Percentiles rank a stretch among this genome's conserved stretches.
Conservation (phyloP, 148 eudicot species). For the Agrostemma githago region DNA sequence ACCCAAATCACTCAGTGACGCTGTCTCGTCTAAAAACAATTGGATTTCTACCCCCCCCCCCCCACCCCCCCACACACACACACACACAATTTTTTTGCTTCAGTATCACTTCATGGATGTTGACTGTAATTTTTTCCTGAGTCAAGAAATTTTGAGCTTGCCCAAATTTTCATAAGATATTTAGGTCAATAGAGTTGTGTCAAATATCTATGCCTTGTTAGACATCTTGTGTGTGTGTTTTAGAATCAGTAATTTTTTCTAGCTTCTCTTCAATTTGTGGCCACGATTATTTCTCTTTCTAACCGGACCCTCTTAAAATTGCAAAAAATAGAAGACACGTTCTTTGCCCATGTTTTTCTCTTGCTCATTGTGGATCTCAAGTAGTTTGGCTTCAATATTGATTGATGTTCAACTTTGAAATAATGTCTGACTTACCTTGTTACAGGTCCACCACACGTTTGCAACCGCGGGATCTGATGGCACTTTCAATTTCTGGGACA, state of each 20-base stretch:
- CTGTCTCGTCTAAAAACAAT: neutral
- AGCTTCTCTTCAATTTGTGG: neutral
- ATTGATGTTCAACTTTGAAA: neutral
- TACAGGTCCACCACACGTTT: slow-evolving; percentile 80
- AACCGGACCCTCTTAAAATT: neutral
- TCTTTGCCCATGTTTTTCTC: neutral
- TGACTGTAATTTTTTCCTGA: neutral
- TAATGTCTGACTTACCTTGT: neutral
- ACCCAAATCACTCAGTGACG: neutral
- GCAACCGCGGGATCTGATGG: slow-evolving; percentile 98
- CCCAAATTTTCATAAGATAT: neutral
- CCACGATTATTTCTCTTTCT: neutral
- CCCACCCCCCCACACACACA: too few species aligned
- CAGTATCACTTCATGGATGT: neutral
- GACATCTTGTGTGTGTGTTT: neutral
- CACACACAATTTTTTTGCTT: neutral
- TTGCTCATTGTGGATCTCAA: neutral
- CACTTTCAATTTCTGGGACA: slow-evolving; percentile 91
- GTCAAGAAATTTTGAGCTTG: neutral
- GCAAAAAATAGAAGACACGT: neutral
- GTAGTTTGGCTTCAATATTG: neutral
- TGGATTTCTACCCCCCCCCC: too few species aligned
- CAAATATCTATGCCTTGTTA: neutral
- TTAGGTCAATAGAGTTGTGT: neutral
- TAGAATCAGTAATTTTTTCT: too few species aligned